These are phyloP conservation scores for Boletus rex-veris DNA, from an alignment of 768 basidiomycete species.

Conservation along the genomic window DNA sequence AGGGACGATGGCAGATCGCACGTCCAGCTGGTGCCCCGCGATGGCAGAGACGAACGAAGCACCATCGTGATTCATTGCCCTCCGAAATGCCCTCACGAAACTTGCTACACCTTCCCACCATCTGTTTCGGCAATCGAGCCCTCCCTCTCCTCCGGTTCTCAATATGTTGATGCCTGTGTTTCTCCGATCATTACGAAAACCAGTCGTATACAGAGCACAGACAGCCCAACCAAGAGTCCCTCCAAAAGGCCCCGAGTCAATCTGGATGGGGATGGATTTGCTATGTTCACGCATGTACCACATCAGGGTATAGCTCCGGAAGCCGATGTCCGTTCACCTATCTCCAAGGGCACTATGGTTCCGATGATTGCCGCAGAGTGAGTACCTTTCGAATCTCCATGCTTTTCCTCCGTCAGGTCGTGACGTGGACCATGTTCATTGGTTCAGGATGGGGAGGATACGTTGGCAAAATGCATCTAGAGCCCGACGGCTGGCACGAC, in stretches of 20 bases:
- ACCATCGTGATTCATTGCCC: constrained; percentile 19
- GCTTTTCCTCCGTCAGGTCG: background rate
- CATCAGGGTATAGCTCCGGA: constrained; percentile 11
- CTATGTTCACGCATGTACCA: constrained; percentile 14
- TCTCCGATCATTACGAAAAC: constrained; percentile 22
- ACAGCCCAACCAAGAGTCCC: background rate
- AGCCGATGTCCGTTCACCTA: constrained; percentile 29
- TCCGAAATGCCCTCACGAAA: constrained; percentile 17
- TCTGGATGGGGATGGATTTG: constrained; percentile 1
- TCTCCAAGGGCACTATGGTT: constrained; percentile 21
- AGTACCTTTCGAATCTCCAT: constrained; percentile 6
- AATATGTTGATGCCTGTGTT: constrained; percentile 27
- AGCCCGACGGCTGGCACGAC: constrained; percentile 2
- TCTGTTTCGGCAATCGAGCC: background rate
- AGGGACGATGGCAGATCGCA: constrained; percentile 17
- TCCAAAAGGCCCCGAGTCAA: background rate
- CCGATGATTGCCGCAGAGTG: constrained; percentile 20
- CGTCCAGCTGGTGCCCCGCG: constrained; percentile 18
- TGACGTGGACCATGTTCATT: constrained; percentile 7
- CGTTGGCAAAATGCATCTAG: constrained; percentile 10
- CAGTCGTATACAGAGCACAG: background rate
- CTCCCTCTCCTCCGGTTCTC: background rate
- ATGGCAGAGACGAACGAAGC: constrained; percentile 9
- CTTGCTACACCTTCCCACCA: constrained; percentile 1
- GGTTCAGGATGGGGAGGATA: constrained; percentile 12